These are phyloP conservation scores for Candida insectorum DNA, from an alignment of 805 yeast genomes.

Conservation along the genomic window DNA sequence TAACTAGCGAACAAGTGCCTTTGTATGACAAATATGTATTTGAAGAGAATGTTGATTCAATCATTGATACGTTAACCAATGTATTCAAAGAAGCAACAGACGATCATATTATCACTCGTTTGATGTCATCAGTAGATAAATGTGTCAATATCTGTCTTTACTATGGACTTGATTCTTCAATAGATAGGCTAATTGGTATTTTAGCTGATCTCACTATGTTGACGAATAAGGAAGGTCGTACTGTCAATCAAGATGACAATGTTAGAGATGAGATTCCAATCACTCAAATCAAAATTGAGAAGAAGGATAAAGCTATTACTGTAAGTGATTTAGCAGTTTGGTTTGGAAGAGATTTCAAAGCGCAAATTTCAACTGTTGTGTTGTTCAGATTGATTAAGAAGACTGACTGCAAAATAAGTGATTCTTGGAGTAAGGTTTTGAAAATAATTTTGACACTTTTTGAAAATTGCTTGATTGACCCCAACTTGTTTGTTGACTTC, in stretches of 20 bases:
- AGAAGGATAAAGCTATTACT: slow-evolving; percentile 55
- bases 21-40: slow-evolving; percentile 75
- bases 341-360: slow-evolving; percentile 88
- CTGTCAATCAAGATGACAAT: slow-evolving; percentile 20
- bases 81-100: slow-evolving; percentile 88
- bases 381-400: slow-evolving; percentile 72
- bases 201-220: slow-evolving; percentile 70
- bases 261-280: slow-evolving; percentile 40
- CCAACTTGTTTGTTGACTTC: slow-evolving; percentile 58
- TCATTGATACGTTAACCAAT: slow-evolving; percentile 69
- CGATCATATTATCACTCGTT: slow-evolving; percentile 81
- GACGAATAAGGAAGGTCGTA: slow-evolving; percentile 30
- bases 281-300: slow-evolving; percentile 48
- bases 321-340: slow-evolving; percentile 80
- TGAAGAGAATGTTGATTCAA: slow-evolving; percentile 54
- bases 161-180: slow-evolving; percentile 52
- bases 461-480: slow-evolving; percentile 68
- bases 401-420: slow-evolving; percentile 47
- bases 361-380: slow-evolving; percentile 85
- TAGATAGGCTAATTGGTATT: slow-evolving; percentile 64
- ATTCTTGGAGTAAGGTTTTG: slow-evolving; percentile 60
- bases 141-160: slow-evolving; percentile 72
- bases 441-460: slow-evolving; percentile 61
- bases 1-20: slow-evolving; percentile 24
- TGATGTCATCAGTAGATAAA: slow-evolving; percentile 85